Conservation (phyloP, 768 basidiomycete species). For the Rhodotorula toruloides region DNA sequence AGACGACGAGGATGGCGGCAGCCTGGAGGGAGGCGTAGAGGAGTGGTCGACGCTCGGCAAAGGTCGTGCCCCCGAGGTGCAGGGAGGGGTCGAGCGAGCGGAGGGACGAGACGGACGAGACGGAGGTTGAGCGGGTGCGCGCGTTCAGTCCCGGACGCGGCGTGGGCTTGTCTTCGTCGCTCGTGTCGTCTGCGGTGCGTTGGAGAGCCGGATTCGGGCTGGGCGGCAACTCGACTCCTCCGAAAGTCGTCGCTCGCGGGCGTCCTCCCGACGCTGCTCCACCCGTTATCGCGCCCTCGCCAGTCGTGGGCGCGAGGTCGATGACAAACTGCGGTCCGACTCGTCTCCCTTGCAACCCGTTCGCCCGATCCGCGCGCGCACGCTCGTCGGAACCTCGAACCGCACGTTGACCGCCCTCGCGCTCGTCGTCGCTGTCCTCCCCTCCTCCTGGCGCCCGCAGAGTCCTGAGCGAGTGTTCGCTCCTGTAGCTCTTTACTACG, state of each 20-base stretch:
- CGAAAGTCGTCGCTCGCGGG: slow-evolving; percentile 20
- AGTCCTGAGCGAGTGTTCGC: slow-evolving; percentile 16
- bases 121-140: slow-evolving; percentile 19
- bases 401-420: background rate
- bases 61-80: slow-evolving; percentile 27
- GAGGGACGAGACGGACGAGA: slow-evolving; percentile 18
- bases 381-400: no score
- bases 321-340: slow-evolving; percentile 12
- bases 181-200: background rate
- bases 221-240: slow-evolving; percentile 25
- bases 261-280: background rate
- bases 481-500: slow-evolving; percentile 17
- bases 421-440: background rate
- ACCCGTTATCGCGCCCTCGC: no score
- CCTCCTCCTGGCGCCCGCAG: background rate
- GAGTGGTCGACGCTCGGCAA: slow-evolving; percentile 52
- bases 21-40: slow-evolving; percentile 79
- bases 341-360: background rate
- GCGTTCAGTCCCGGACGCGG: background rate
- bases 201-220: no score
- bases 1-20: slow-evolving; percentile 66
- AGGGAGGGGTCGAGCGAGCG: slow-evolving; percentile 21
- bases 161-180: background rate
- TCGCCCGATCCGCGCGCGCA: background rate
- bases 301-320: slow-evolving; percentile 3